These are phyloP conservation scores for Apiotrichum gracile DNA, from an alignment of 1,284 basidiomycete genomes.

Conservation along the genomic window DNA sequence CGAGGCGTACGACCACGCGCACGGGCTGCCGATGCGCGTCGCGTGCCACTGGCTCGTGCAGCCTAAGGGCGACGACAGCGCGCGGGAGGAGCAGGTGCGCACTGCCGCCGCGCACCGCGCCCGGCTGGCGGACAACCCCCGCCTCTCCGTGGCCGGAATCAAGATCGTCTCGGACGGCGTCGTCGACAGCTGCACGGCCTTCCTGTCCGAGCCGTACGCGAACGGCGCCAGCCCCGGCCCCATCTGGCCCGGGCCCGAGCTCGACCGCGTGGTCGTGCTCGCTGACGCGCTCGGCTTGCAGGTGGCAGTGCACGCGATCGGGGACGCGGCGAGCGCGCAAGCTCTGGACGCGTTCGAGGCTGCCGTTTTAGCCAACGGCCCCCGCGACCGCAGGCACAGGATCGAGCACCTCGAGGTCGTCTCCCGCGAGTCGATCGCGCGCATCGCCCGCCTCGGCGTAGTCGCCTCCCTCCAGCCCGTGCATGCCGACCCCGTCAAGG, in stretches of 20 bases:
- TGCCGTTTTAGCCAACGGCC: constrained; percentile 21
- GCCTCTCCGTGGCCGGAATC: constrained; percentile 27
- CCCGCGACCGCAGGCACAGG: constrained; percentile 17
- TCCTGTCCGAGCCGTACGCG: constrained; percentile 27
- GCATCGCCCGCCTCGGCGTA: constrained; percentile 24
- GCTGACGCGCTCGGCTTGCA: constrained; percentile 31
- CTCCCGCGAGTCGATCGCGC: constrained; percentile 17
- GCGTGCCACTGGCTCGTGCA: constrained; percentile 27
- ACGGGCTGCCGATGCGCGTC: constrained; percentile 25
- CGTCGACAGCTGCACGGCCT: constrained; percentile 35
- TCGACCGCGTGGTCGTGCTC: constrained; percentile 20
- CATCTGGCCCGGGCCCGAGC: constrained; percentile 28
- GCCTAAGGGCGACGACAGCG: constrained; percentile 15
- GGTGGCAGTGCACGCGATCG: constrained; percentile 32
- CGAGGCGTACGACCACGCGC: constrained; percentile 14
- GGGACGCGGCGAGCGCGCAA: constrained; percentile 31
- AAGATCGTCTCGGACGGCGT: constrained; percentile 37
- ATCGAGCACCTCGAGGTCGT: constrained; percentile 36
- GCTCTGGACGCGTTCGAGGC: constrained; percentile 30
- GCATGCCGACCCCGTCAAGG: constrained; percentile 31
- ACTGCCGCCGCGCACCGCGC: constrained; percentile 20
- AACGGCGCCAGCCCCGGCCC: constrained; percentile 22
- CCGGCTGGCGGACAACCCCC: constrained; percentile 13
- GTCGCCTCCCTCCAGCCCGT: constrained; percentile 34
- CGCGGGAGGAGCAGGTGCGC: constrained; percentile 15